Base-by-base conservation (phyloP, 2,329 filamentous ascomycete species). In the Diatrype stigma region DNA sequence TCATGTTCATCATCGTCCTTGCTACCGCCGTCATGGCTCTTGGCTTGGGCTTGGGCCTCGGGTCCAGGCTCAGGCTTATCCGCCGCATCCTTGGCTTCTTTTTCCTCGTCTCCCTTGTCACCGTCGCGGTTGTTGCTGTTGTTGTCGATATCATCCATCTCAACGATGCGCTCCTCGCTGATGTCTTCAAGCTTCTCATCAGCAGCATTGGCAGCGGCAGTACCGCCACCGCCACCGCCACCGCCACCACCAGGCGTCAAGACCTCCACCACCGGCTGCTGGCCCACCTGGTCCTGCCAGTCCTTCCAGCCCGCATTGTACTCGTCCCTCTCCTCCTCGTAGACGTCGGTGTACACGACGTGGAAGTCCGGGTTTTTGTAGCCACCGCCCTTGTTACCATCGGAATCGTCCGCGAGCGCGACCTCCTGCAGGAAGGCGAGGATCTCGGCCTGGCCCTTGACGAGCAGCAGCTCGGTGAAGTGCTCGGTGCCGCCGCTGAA, bases 401-500 rank as follows among this genome's bases (percentile, higher is more conserved):
- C 6, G 6, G 12, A 14, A 21, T 62, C 51, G 3, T 53, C 59
- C 2, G 63, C 56, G 2, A 69, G 62, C 5, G 80, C 76, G 12
- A 86, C 76, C 35, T 80, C 71, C 46, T 82, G 70, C 34, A 91
- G 72, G 77, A 85, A 91, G 37, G 71, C 66, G 2, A 90, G 66
- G 23, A 89, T 78, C 2, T 72, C 66, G 12, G 64, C 59, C 55
- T 81, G 78, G 0, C 80, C 77, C 11, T 64, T 66, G 12, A 86
- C 72, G 48, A 92, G 76, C 54, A 89, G 78, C 35, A 74, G 73
- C 65, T 95, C 89, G 7, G 71, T 71, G 60, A 82, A 74, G 32
- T 74, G 63, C 1, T 69, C 60, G 54, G 87, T 82, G 3, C 86
- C 86, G 2, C 85, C 80, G n/a, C 86, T 85, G 67, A 86, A 87